Conservation (phyloP, 345 rosid species). For the Hirschfeldia incana region DNA sequence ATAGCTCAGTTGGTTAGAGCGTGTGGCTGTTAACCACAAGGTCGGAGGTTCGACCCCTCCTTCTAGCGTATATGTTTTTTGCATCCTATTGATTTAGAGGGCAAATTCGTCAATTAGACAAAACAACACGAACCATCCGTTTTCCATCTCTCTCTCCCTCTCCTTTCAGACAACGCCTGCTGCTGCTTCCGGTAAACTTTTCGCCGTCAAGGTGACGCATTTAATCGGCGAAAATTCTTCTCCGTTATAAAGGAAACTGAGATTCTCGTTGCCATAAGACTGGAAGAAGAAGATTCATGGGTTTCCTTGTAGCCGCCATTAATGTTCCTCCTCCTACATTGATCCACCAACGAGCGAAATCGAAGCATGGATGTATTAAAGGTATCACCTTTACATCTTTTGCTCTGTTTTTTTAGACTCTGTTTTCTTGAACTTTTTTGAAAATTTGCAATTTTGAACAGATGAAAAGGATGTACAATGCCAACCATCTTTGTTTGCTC, state of each 20-base stretch:
- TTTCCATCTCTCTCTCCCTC: not conserved
- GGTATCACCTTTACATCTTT: not conserved
- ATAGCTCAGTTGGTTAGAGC: slow-evolving; percentile 91
- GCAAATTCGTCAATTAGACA: slow-evolving; percentile 15
- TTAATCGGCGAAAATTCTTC: not conserved
- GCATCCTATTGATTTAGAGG: not conserved
- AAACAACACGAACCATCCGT: slow-evolving; percentile 24
- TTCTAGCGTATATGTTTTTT: slow-evolving; percentile 13
- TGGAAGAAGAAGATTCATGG: slow-evolving; percentile 16
- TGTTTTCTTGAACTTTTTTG: not conserved
- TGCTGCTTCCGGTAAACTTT: not conserved
- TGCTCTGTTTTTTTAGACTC: not conserved
- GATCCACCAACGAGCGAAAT: slow-evolving; percentile 13
- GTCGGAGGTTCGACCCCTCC: slow-evolving; percentile 85
- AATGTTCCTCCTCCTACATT: slow-evolving; percentile 20
- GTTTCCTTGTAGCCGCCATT: slow-evolving; percentile 29
- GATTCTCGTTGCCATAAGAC: not conserved
- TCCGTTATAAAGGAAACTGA: not conserved
- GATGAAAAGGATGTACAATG: slow-evolving; percentile 32
- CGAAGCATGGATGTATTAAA: slow-evolving; percentile 17
- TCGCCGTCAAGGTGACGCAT: slow-evolving; percentile 1
- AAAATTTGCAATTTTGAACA: not conserved
- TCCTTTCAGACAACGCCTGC: not conserved
- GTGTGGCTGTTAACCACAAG: slow-evolving; percentile 92
- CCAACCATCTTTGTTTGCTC: slow-evolving; percentile 16